Percentiles rank a stretch among this genome's conserved stretches.
These are phyloP conservation scores for Ascoidea tarda DNA, from an alignment of 805 yeast species.

Conservation along the genomic window DNA sequence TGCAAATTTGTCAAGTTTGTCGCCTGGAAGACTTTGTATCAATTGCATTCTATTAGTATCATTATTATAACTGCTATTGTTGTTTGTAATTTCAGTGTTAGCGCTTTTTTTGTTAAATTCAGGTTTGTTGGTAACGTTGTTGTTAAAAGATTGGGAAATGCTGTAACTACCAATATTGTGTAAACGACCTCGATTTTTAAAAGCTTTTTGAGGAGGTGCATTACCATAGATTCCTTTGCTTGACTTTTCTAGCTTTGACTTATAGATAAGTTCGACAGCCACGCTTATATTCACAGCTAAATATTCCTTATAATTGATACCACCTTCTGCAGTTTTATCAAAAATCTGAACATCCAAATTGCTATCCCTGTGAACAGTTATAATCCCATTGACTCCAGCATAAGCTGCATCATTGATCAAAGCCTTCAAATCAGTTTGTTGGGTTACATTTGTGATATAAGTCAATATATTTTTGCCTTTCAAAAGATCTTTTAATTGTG, in stretches of 20 bases:
- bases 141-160: too few species aligned
- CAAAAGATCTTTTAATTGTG: slow-evolving; percentile 18
- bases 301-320: slow-evolving; percentile 74
- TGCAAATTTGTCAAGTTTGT: neutral
- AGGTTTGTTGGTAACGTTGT: too few species aligned
- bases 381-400: slow-evolving; percentile 61
- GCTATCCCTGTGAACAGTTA: slow-evolving; percentile 41
- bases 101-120: too few species aligned
- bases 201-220: slow-evolving; percentile 12
- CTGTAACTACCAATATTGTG: slow-evolving; percentile 2
- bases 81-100: too few species aligned
- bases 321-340: slow-evolving; percentile 53
- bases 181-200: slow-evolving; percentile 12
- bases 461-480: neutral
- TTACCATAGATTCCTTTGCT: slow-evolving; percentile 1
- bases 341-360: slow-evolving; percentile 61
- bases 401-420: slow-evolving; percentile 65
- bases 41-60: slow-evolving; percentile 2
- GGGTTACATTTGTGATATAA: slow-evolving; percentile 22
- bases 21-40: slow-evolving; percentile 2
- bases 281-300: slow-evolving; percentile 50
- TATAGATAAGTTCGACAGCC: slow-evolving; percentile 42
- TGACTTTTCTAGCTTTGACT: slow-evolving; percentile 18
- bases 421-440: slow-evolving; percentile 23
- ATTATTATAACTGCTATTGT: neutral